Conservation (phyloP, 2,329 filamentous ascomycete species). For the Penicillium paneum region DNA sequence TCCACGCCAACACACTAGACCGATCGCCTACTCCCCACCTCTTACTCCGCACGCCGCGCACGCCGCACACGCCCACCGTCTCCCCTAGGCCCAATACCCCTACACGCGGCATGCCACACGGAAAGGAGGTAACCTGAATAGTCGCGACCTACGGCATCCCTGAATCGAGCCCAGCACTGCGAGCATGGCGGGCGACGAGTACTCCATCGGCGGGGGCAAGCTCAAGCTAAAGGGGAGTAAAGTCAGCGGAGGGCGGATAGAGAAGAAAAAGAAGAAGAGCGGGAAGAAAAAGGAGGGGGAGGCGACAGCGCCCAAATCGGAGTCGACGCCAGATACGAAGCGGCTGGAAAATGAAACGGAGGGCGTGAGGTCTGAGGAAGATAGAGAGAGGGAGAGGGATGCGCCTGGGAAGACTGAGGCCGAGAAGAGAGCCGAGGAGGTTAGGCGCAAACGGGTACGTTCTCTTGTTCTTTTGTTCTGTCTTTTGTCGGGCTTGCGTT, state of each 20-base stretch:
- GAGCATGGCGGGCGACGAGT: slow-evolving; percentile 58
- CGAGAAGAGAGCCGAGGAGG: slow-evolving; percentile 76
- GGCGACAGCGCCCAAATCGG: slow-evolving; percentile 10
- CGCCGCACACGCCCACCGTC: background rate
- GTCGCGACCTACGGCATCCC: background rate
- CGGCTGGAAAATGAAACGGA: slow-evolving; percentile 15
- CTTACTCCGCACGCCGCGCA: slow-evolving; percentile 22
- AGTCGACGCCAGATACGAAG: background rate
- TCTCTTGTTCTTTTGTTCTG: background rate
- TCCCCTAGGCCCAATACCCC: background rate
- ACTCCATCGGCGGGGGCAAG: slow-evolving; percentile 65
- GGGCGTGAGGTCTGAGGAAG: slow-evolving; percentile 10
- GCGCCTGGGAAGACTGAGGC: slow-evolving; percentile 70
- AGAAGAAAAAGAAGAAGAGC: slow-evolving; percentile 52
- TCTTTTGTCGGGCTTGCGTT: background rate
- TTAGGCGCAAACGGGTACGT: slow-evolving; percentile 72
- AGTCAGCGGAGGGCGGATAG: slow-evolving; percentile 50
- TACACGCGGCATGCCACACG: background rate
- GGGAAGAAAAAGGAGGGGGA: slow-evolving; percentile 32
- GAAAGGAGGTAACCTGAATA: background rate
- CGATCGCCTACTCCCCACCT: slow-evolving; percentile 3
- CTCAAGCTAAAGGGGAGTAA: slow-evolving; percentile 81
- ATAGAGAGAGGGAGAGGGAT: slow-evolving; percentile 18
- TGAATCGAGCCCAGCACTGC: background rate
- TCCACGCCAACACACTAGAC: background rate